Base-by-base conservation (phyloP, 2,329 filamentous ascomycete species). In the Ceratocystis harringtonii region DNA sequence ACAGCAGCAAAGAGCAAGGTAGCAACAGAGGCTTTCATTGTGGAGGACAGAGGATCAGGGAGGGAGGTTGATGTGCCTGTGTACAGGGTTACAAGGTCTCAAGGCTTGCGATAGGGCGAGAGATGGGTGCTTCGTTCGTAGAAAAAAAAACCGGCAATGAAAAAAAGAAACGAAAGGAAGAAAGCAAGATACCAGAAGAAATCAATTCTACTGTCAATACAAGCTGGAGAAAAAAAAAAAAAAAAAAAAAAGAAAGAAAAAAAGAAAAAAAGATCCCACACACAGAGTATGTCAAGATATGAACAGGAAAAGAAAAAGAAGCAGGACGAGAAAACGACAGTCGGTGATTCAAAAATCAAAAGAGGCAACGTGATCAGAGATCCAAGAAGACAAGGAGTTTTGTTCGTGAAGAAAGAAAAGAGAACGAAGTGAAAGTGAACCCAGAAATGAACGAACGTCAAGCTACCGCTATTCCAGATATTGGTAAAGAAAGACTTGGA, bases 401-500 rank as follows among this genome's bases (percentile, higher is more conserved):
- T 43, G n/a, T n/a, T 19, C 5, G 52, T 15, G 32, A 61, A 44
- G 44, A n/a, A n/a, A 58, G 12, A n/a, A n/a, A 61, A 61, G 36
- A 63, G 22, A 32, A 12, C 10, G 52, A 36, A 30, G 52, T 57
- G 25, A 7, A 57, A 57, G 32, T 36, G 52, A 57, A 32, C 48
- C 28, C 63, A 63, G 32, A 58, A 62, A 63, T 15, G 61, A 67
- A 64, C 32, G 58, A 67, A 63, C 63, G 60, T 67, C 66, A 63
- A 67, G 61, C 66, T 65, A 67, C 66, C 65, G 60, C 66, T 65
- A 52, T 67, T 67, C 66, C 55, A 58, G 55, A 58, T 58, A 58
- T 58, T 58, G 58, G 61, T 63, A 67, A 67, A 48, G 66, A 67
- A 58, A 65, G 66, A 67, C 65, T 52, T 61, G 64, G 65, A 68